Base-by-base conservation (phyloP, 1,284 basidiomycete species). In the Leccinum proliferum region DNA sequence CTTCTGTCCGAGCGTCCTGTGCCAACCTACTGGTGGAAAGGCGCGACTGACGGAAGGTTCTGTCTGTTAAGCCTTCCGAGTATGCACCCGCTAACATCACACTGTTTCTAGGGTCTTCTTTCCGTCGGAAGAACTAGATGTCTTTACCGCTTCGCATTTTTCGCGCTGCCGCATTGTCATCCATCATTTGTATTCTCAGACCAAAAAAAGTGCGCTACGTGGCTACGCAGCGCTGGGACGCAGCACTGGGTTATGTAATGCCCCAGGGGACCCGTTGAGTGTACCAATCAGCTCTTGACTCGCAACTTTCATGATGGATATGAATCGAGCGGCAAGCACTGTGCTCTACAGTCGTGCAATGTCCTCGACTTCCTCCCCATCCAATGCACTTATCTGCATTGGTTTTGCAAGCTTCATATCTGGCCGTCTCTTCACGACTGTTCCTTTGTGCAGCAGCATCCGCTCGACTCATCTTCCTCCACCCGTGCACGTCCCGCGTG, bases 21-120 rank as follows among this genome's bases (percentile, higher is more conserved):
- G 94, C 86, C 96, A 98, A 79, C 97, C 97, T 62, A 98, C 96
- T 64, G 96, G 96, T 84, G 96, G 96, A 83, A 98, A 93, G 85
- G 96, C 96, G 73, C 90, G 96, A 77, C 81, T 99, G 79, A 98
- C 96, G 67, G 97, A 98, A 83, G 97, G 96, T 97, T 75, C 72
- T 90, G 83, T 29, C 25, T 64, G 63, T 60, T 61, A 65, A 57
- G 69, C 48, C 37, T 41, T 64, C 61, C 59, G 34, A 15, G 2
- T 2, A 41, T 50, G 7, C 37, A 32, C 53, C 1, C 12, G 7
- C 60, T 70, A 9, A 74, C 34, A 4, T 48, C 18, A 21, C 29
- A 4, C 29, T 39, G 58, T 64, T 4, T 57, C 62, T 71, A 94
- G 92, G 92, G 63, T 92, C 87, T 76, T 92, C 91, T 64, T 93